Percentiles rank a stretch among this genome's conserved stretches.
phyloP scores from a whole-genome alignment of 352 stramenopile species.

The Phytopythium helicoides region DNA sequence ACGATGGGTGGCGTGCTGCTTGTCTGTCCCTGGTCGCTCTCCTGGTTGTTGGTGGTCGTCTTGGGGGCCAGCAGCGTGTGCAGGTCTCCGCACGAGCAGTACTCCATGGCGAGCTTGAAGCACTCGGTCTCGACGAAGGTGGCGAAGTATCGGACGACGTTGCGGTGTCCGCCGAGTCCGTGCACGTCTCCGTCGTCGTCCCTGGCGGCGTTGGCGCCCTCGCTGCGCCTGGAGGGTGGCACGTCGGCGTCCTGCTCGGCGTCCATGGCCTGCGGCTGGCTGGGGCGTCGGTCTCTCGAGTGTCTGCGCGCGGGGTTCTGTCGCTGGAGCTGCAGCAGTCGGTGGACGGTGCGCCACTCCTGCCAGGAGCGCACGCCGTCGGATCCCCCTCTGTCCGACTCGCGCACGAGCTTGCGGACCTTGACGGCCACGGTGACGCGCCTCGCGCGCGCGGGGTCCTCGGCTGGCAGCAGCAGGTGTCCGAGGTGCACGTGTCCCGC shows the following conservation, averaged over 20 bases:
- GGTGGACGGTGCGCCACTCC: slow-evolving; percentile 37
- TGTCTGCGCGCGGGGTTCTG: background rate
- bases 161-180: slow-evolving; percentile 25
- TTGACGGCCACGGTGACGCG: slow-evolving; percentile 23
- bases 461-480: slow-evolving; percentile 15
- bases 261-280: background rate
- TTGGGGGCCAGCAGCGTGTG: slow-evolving; percentile 30
- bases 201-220: background rate
- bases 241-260: background rate
- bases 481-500: slow-evolving; percentile 30
- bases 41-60: slow-evolving; percentile 6
- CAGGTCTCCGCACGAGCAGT: slow-evolving; percentile 48
- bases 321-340: slow-evolving; percentile 20
- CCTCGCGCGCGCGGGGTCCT: slow-evolving; percentile 4
- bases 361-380: slow-evolving; percentile 30
- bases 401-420: slow-evolving; percentile 27
- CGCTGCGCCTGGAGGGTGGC: background rate
- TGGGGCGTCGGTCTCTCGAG: slow-evolving; percentile 6
- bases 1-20: slow-evolving; percentile 4
- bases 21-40: slow-evolving; percentile 4
- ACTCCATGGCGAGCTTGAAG: slow-evolving; percentile 62
- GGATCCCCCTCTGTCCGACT: slow-evolving; percentile 31
- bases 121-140: slow-evolving; percentile 42
- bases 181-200: background rate
- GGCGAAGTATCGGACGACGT: slow-evolving; percentile 45